Base-by-base conservation (phyloP, 2,329 filamentous ascomycete genomes). In the Myriosclerotinia scirpicola region DNA sequence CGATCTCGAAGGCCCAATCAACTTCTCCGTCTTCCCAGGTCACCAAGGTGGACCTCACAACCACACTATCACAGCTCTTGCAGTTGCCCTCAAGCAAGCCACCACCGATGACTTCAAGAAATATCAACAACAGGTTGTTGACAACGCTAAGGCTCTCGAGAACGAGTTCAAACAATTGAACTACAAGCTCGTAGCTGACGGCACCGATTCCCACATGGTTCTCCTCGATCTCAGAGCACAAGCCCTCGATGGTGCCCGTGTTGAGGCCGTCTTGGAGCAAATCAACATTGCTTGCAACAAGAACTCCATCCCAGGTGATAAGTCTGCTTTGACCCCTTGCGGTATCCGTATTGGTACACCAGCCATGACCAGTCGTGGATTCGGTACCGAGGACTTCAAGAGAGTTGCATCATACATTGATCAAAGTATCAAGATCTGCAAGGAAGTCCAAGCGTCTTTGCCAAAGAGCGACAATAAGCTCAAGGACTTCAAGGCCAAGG, bases 391-490 rank as follows among this genome's bases (percentile, higher is more conserved):
- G 69, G 93, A 97, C 81, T 99, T 99, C 80, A 90, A 92, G 82
- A 88, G 90, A 73, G 93, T 99, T 70, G 93, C 90, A 71, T 79
- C 82, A 73, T 98, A 97, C 85, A 97, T 98, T 74, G 92, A 96
- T 79, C 85, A 89, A 76, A 86, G 88, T 79, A 91, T 98, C 85
- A 91, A 91, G 83, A 85, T 98, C 77, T 91, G 90, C 85, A 92
- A 93, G 86, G 88, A 93, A 77, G 84, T 96, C 75, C 95, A 98
- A 84, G 84, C 78, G 68, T 82, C 85, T 71, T 87, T 98, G 34
- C 94, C 95, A 79, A 97, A 97, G 88, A 91, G 95, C 81, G 92
- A 92, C 76, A 99, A 98, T 88, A 97, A 96, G 88, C 91, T 96
- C 80, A 98, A 98, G 89, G 95, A 99, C 85, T 98, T 99, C 90